Base-by-base conservation (phyloP, 2,329 filamentous ascomycete species). In the Acephala macrosclerotiorum region DNA sequence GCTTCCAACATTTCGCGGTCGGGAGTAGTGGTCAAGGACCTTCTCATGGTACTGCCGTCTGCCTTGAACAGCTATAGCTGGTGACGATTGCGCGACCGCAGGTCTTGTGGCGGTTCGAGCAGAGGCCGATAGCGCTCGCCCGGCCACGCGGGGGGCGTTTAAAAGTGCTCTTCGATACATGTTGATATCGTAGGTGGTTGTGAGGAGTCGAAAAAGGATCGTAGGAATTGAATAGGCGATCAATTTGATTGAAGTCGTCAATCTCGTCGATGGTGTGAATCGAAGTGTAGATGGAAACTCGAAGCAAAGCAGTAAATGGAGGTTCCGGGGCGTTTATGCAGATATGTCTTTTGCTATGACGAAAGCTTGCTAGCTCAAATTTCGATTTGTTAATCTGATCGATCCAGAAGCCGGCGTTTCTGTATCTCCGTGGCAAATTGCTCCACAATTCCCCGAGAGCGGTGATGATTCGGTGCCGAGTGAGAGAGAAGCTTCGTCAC, bases 21-120 rank as follows among this genome's bases (percentile, higher is more conserved):
- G 86, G 79, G 87, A 91, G 82, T 95, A 95, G 81, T 95, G 93
- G 79, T 96, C 93, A 71, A 96, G 85, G 71, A 92, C 76, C 69
- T 78, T 78, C 66, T 78, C 75, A 57, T 78, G 76, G 62, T 78
- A 78, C 59, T 74, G 71, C 61, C 76, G 67, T 53, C 68, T 67
- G 36, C 75, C 71, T 40, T 66, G 58, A 51, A 72, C 66, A 45
- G 70, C 67, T 51, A 72, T 65, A 25, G 73, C 66, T 56, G 74
- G 68, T 53, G 70, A 68, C 49, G 73, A 60, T 51, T 66, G 68
- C 61, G 70, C 53, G 53, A 67, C 58, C 45, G 67, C 47, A 66
- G 70, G 70, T 69, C 67, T 70, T 55, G 66, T 69, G 66, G 71
- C 68, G 58, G 70, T 60, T 67, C 68, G 71, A 62, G 67, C 56